Evolutionary conservation across 192 early-diverging fungal genomes (phyloP).

Genomic region (Dissophora ornata): DNA sequence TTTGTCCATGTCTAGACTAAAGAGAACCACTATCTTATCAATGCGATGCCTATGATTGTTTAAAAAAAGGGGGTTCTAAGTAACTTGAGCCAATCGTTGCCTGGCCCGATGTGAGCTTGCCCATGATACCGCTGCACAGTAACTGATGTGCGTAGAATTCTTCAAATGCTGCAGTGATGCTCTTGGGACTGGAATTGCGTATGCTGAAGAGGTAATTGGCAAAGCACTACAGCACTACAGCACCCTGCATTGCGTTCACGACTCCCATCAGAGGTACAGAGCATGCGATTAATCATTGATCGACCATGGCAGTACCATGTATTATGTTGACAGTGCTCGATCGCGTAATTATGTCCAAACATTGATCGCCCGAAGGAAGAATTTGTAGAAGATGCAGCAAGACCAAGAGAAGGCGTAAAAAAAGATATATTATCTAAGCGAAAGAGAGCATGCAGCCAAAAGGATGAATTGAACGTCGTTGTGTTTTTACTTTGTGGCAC

Average conservation of each 20-base stretch:
- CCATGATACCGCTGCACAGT: conserved; percentile 1
- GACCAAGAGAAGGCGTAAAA: background rate
- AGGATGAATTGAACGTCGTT: too few species aligned
- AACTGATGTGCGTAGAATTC: conserved; percentile 15
- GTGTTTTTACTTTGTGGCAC: too few species aligned
- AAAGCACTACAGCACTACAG: conserved; percentile 22
- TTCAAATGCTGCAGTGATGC: conserved; percentile 16
- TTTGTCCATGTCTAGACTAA: conserved; percentile 2
- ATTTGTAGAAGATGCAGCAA: background rate
- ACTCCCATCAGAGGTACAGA: conserved; percentile 2
- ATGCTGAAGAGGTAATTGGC: conserved; percentile 26
- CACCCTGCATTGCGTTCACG: conserved; percentile 31
- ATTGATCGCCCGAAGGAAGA: background rate
- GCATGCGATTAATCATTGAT: background rate
- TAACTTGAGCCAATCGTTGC: too few species aligned
- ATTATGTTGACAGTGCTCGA: too few species aligned
- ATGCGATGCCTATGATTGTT: too few species aligned
- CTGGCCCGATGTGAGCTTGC: too few species aligned
- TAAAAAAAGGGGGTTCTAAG: too few species aligned
- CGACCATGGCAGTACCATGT: background rate
- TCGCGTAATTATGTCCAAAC: background rate
- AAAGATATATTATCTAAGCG: background rate
- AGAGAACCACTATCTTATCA: too few species aligned
- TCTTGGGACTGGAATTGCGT: background rate
- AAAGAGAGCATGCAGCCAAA: too few species aligned